phyloP scores from a whole-genome alignment of 148 eudicot genomes.

The Silene uniflora region DNA sequence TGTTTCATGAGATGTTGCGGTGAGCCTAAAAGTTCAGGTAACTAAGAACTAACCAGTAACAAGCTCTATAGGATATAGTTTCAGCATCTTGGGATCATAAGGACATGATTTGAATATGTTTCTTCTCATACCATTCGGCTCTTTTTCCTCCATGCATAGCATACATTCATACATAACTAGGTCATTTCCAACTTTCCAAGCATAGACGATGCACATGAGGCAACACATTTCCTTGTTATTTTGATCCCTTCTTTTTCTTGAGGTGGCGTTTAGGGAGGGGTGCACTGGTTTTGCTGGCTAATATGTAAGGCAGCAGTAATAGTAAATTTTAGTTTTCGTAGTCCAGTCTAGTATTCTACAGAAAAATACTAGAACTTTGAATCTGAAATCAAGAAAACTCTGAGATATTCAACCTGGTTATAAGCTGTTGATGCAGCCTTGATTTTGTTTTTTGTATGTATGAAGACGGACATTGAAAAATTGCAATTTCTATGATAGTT shows the following conservation, averaged over 20 bases:
- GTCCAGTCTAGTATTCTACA: neutral
- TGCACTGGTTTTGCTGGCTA: neutral
- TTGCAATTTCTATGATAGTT: neutral
- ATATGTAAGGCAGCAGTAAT: neutral
- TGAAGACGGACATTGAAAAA: neutral
- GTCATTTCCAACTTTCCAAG: neutral
- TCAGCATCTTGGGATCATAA: neutral
- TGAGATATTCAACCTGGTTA: neutral
- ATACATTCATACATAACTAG: neutral
- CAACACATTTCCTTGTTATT: neutral
- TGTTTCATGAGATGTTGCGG: neutral
- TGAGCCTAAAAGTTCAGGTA: neutral
- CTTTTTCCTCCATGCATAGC: neutral
- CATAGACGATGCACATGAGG: neutral
- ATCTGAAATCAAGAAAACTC: neutral
- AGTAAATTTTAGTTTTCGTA: neutral
- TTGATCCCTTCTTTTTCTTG: neutral
- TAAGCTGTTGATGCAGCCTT: neutral
- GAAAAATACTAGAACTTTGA: neutral
- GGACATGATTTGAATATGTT: neutral
- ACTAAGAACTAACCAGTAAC: neutral
- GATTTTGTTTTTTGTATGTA: neutral
- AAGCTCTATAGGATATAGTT: neutral
- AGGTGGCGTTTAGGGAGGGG: neutral
- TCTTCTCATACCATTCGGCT: neutral